These are phyloP conservation scores for Cadophora sp. DNA, from an alignment of 2,329 filamentous ascomycete species.

Conservation along the genomic window DNA sequence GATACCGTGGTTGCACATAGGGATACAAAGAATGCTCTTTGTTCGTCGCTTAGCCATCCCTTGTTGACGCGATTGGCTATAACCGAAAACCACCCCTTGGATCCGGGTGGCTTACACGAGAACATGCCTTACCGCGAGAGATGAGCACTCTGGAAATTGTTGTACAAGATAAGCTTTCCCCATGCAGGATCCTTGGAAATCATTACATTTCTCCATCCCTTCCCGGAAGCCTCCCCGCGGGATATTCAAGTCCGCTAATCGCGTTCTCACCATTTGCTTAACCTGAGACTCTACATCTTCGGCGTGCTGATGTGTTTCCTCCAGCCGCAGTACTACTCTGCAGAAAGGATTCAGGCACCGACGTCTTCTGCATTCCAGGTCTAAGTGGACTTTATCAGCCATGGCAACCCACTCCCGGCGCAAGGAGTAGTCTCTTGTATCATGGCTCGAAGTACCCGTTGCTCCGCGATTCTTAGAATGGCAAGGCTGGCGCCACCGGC, in stretches of 20 bases:
- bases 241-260: background rate
- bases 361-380: constrained; percentile 34
- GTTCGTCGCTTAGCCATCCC: constrained; percentile 24
- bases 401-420: constrained; percentile 31
- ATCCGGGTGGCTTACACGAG: constrained; percentile 11
- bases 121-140: constrained; percentile 31
- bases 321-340: constrained; percentile 12
- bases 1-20: constrained; percentile 22
- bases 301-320: constrained; percentile 12
- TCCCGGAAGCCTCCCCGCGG: constrained; percentile 11
- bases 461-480: constrained; percentile 40
- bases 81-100: constrained; percentile 20
- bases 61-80: constrained; percentile 20
- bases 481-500: constrained; percentile 30
- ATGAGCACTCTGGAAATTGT: constrained; percentile 24
- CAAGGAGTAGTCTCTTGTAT: constrained; percentile 31
- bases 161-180: constrained; percentile 27
- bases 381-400: constrained; percentile 20
- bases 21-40: constrained; percentile 24
- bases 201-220: constrained; percentile 20
- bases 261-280: constrained; percentile 1
- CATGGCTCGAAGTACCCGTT: constrained; percentile 36
- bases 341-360: constrained; percentile 5
- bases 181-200: constrained; percentile 4
- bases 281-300: background rate